A percentile compares a stretch with the other conserved stretches of the same genome.
These are phyloP conservation scores for Tolypocladium amazonense DNA, from an alignment of 2,329 filamentous ascomycete species.

Conservation along the genomic window DNA sequence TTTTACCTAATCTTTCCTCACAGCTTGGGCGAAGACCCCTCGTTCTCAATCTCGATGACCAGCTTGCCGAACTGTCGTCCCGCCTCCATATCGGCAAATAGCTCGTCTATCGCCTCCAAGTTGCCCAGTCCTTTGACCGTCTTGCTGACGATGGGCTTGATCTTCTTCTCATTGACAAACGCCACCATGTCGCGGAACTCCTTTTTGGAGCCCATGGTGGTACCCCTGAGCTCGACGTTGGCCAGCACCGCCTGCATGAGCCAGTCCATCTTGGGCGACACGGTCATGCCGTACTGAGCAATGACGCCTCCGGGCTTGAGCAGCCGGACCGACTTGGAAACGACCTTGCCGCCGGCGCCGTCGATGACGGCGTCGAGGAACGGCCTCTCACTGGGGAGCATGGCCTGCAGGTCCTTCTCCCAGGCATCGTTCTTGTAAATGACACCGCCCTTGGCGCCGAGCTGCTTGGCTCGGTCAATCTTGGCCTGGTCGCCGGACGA, in stretches of 20 bases:
- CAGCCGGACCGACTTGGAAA: slow-evolving; percentile 55
- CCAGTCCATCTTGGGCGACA: slow-evolving; percentile 76
- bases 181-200: slow-evolving; percentile 88
- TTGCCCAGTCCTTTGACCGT: slow-evolving; percentile 65
- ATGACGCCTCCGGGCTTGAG: slow-evolving; percentile 80
- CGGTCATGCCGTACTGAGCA: slow-evolving; percentile 83
- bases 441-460: slow-evolving; percentile 77
- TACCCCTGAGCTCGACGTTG: slow-evolving; percentile 78
- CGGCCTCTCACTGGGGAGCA: slow-evolving; percentile 55
- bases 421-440: slow-evolving; percentile 69
- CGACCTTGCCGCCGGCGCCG: slow-evolving; percentile 78
- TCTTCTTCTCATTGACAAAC: slow-evolving; percentile 64
- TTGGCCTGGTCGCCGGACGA: slow-evolving; percentile 67
- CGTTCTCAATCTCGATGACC: slow-evolving; percentile 58
- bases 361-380: slow-evolving; percentile 79
- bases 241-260: slow-evolving; percentile 72
- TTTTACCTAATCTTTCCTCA: slow-evolving; percentile 12
- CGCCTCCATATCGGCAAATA: slow-evolving; percentile 83
- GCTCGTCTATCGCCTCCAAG: slow-evolving; percentile 62
- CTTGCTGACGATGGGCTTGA: slow-evolving; percentile 68
- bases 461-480: slow-evolving; percentile 55
- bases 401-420: slow-evolving; percentile 61
- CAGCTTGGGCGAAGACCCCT: slow-evolving; percentile 26
- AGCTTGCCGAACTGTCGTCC: slow-evolving; percentile 88
- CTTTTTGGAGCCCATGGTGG: slow-evolving; percentile 81